phyloP scores from a whole-genome alignment of 352 stramenopile species.

The Phytophthora hybrid region DNA sequence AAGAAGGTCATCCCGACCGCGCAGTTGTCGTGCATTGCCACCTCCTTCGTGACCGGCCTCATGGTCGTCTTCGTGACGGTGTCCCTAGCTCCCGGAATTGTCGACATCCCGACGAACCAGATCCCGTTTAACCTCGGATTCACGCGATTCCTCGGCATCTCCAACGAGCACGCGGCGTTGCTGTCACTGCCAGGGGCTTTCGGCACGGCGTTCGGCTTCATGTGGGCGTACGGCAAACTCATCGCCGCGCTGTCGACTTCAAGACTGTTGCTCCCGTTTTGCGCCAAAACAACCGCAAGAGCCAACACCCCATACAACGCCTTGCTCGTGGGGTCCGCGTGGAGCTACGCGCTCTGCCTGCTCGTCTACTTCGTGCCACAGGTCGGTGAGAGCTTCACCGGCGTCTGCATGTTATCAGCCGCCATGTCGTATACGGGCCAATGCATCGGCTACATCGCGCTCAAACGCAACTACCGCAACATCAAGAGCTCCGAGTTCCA shows the following conservation, averaged over 20 bases:
- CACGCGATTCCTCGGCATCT: conserved; percentile 26
- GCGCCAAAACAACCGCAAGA: conserved; percentile 17
- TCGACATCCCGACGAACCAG: conserved; percentile 4
- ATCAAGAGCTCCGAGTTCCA: conserved; percentile 43
- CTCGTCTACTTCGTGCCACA: conserved; percentile 32
- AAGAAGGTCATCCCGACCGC: conserved; percentile 41
- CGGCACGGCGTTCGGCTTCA: conserved; percentile 42
- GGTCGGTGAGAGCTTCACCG: conserved; percentile 23
- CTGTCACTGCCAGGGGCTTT: conserved; percentile 42
- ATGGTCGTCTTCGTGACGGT: conserved; percentile 44
- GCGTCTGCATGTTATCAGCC: conserved; percentile 31
- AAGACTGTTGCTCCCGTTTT: conserved; percentile 27
- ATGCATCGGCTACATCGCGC: conserved; percentile 44
- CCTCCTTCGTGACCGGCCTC: conserved; percentile 41
- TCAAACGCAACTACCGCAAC: conserved; percentile 44
- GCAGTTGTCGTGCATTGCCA: conserved; percentile 45
- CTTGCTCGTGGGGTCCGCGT: conserved; percentile 18
- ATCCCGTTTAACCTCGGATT: conserved; percentile 38
- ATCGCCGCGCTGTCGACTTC: conserved; percentile 46
- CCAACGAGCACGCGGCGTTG: conserved; percentile 11
- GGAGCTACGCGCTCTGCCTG: conserved; percentile 44
- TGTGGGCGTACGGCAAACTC: conserved; percentile 55
- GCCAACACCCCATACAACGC: conserved; percentile 22
- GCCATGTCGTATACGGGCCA: conserved; percentile 44
- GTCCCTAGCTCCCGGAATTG: conserved; percentile 31